Evolutionary conservation across 495 filamentous ascomycete species (phyloP), one percentile per base, ranked within the genome.

Genomic region (Penicillium canescens): DNA sequence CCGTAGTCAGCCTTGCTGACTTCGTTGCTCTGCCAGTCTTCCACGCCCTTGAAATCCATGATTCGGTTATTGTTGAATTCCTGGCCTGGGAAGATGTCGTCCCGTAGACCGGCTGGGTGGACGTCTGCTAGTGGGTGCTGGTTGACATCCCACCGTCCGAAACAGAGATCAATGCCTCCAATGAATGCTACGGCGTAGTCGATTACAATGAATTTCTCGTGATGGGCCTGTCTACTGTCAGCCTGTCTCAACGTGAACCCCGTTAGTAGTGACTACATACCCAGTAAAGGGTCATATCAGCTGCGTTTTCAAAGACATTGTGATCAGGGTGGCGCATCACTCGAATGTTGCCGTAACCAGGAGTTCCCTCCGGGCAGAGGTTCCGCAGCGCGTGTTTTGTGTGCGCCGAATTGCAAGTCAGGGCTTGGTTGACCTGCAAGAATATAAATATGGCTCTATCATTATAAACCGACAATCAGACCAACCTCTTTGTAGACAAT

Each of bases 231-330:
- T 34, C 45, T 26, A 35, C n/a, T 36, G 20, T 52, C 50, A 42
- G 36, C n/a, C 1, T 43, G 1, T 16, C 11, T 38, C 21, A 8
- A 31, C 2, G 8, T 8, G 13, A n/a, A 6, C 7, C 18, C 3
- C 4, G 11, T 23, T 4, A 8, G 4, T 4, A 0, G 14, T 1
- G 6, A 0, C 7, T 3, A 40, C 70, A 16, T 61, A 81, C 79
- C 93, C 93, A 98, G 72, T 97, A 97, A 63, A 97, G 89, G 0
- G 91, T 97, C 92, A 96, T 96, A 55, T 98, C 93, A 8, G 89
- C 90, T 1, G 85, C 89, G 66, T 98, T 97, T 60, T 96, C 91
- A 37, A 98, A 82, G 33, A 96, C 80, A 59, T 96, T 96, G 69
- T 98, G 93, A 67, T 98, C 93, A 2, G 93, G 93, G 71, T 98